phyloP scores from a whole-genome alignment of 2,329 filamentous ascomycete species.

The Sporothrix pallida region DNA sequence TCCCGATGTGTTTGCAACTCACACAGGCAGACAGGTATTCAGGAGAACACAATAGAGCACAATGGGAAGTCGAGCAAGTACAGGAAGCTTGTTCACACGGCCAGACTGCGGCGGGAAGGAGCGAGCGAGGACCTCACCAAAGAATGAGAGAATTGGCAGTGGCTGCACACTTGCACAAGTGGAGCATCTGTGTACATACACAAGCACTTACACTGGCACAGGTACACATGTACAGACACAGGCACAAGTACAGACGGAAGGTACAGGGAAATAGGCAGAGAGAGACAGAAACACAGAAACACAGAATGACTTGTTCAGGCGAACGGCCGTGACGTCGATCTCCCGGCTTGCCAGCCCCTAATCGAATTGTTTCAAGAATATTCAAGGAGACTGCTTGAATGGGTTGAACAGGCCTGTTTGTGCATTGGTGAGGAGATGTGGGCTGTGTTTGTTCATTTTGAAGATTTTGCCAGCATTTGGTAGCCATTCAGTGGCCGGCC shows the following conservation, averaged over 20 bases:
- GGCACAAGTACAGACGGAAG: not conserved
- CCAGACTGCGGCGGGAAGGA: conserved; percentile 19
- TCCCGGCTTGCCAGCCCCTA: not conserved
- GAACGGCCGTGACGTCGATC: conserved; percentile 16
- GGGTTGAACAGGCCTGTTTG: not conserved
- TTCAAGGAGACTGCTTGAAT: not conserved
- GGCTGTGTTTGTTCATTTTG: not conserved
- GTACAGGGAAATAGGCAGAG: not conserved
- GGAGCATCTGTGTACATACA: not conserved
- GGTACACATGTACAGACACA: not conserved
- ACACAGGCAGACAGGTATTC: not conserved
- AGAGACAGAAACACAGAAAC: not conserved
- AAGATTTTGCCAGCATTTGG: not conserved
- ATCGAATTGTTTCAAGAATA: conserved; percentile 23
- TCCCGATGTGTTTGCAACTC: not conserved
- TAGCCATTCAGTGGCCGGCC: not conserved
- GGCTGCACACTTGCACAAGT: conserved; percentile 12
- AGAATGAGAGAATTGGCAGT: not conserved
- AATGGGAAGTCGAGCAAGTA: not conserved
- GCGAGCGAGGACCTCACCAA: not conserved
- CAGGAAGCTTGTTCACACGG: conserved; percentile 6
- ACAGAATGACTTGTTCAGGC: conserved; percentile 2
- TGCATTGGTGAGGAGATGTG: not conserved
- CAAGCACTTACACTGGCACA: not conserved
- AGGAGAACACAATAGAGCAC: not conserved